Evolutionary conservation across 495 filamentous ascomycete species (phyloP).

Genomic region (Tuber microsphaerosporum): DNA sequence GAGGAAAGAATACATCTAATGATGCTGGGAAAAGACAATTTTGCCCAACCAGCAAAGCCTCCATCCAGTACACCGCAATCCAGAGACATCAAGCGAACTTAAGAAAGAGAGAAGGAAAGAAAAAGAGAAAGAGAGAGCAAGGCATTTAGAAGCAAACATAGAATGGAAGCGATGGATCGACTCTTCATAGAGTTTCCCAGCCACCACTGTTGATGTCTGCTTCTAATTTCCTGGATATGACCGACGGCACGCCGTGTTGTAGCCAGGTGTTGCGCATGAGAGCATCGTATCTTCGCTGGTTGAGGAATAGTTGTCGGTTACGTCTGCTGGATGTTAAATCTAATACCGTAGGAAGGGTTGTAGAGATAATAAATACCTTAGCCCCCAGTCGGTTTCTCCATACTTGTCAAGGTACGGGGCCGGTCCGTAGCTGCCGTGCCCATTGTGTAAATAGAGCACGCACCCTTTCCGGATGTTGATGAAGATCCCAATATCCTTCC

Average conservation of each 20-base stretch:
- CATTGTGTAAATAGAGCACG: constrained; percentile 73
- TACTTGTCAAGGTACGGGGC: constrained; percentile 93
- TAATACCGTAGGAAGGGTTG: constrained; percentile 3
- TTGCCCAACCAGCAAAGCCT: background rate
- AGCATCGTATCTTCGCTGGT: constrained; percentile 85
- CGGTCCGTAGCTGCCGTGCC: constrained; percentile 72
- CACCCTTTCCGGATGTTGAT: constrained; percentile 94
- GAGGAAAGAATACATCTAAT: background rate
- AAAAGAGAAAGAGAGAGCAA: background rate
- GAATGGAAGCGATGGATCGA: background rate
- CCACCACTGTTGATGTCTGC: constrained; percentile 92
- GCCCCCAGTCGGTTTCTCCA: constrained; percentile 81
- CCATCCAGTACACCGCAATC: background rate
- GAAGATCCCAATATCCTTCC: constrained; percentile 79
- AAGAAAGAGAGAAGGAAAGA: background rate
- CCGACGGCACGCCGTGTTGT: constrained; percentile 75
- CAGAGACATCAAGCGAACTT: background rate
- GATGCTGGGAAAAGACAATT: background rate
- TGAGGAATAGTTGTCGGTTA: constrained; percentile 74
- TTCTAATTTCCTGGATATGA: constrained; percentile 81
- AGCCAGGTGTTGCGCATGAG: constrained; percentile 82
- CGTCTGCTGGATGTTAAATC: constrained; percentile 37
- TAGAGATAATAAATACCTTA: constrained; percentile 41
- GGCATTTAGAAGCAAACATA: background rate
- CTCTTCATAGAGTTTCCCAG: constrained; percentile 75